Base-by-base conservation (phyloP, 1,284 basidiomycete genomes). In the Ganoderma leucocontextum region DNA sequence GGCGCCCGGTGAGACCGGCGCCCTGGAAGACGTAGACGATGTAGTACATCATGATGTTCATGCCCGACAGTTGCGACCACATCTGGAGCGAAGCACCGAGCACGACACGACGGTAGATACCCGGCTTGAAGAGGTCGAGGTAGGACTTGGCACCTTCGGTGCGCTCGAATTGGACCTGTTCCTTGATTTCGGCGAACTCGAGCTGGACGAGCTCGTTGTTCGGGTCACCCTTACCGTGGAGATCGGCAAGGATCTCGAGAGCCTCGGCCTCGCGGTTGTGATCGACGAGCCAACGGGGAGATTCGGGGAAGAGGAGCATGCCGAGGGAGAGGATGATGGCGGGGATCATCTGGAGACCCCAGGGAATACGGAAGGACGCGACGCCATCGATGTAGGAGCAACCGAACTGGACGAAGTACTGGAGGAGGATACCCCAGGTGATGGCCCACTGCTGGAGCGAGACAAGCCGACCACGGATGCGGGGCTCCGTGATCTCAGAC, bases 371-470 rank as follows among this genome's bases (percentile, higher is more conserved):
- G 85, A 92, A 94, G 0, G 91, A 91, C 0, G 90, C 90, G 7
- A 78, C 82, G 44, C 91, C 89, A 36, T 89, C 77, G 76, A 93
- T 89, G 77, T 92, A 91, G 1, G 90, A 91, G 77, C 89, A 92
- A 4, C 90, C 91, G 71, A 91, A 91, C 74, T 91, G 86, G 71
- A 92, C 83, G 77, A 93, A 92, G 80, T 91, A 91, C 71, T 92
- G 90, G 59, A 93, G 79, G 67, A 92, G 83, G 74, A 92, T 91
- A 78, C 90, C 91, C 89, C 90, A 91, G 0, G 91, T 92, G 75
- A 91, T 92, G 8, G 89, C 87, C 83, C 91, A 93, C 83, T 94
- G 92, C 75, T 94, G 92, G 68, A 94, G 80, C 7, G 92, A 88
- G 52, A 94, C 90, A 70, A 93, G 85, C 42, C 91, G 88, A 47